Base-by-base conservation (phyloP, 192 early-diverging fungal genomes). In the Coemansia sp. region DNA sequence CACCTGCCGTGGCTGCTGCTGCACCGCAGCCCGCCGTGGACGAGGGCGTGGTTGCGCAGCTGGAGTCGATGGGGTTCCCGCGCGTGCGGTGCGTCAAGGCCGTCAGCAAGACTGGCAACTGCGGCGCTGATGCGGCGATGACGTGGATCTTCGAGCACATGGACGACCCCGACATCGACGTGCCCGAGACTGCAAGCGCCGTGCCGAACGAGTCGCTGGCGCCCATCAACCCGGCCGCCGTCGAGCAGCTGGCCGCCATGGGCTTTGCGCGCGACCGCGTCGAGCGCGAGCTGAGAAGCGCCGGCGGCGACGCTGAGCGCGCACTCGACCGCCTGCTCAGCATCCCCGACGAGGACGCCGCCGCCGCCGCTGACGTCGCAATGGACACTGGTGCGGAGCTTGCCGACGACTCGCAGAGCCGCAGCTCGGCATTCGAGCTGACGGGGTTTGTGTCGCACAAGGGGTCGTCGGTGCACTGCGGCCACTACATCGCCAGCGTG, bases 91-190 rank as follows among this genome's bases (percentile, higher is more conserved):
- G 92, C 66, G 87, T 88, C 57, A 93, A 92, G 69, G 97, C 96
- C 0, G 73, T 98, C 39, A 71, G 89, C 41, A 86, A 83, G 27
- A 96, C 95, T 4, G 93, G 92, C 17, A 91, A 94, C 72, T 66
- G 48, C 61, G 93, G 90, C 14, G 84, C 89, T 6, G 94, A 97
- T 63, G 76, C 84, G 5, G 97, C 96, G 3, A 94, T 96, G 92
- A 89, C 89, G 69, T 98, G 96, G 96, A 66, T 98, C 29, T 93
- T 98, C 84, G 93, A 94, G 74, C 94, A 97, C 67, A 96, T 97
- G 93, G 97, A 99, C 31, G 97, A 98, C 83, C 86, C 95, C 35
- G 90, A 93, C 87, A 85, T 85, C 42, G 79, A 85, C 57, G 71
- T 62, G 35, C 73, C 77, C 2, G 70, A 79, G 36, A 59, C 51